Conservation (phyloP, 768 basidiomycete species). For the Boletellus emodensis region DNA sequence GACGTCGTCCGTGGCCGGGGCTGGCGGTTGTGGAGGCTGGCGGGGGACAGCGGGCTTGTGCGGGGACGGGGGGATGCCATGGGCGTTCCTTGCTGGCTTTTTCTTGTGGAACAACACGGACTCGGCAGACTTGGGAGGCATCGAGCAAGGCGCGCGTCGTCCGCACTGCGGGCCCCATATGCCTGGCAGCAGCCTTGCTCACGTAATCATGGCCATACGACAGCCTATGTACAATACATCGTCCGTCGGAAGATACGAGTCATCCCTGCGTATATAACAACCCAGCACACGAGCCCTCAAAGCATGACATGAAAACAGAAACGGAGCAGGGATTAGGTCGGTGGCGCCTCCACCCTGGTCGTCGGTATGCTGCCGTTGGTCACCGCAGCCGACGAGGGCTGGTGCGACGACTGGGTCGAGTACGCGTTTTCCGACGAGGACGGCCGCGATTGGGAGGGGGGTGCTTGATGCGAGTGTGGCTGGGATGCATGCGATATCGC, state of each 20-base stretch:
- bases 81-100: constrained; percentile 35
- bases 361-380: constrained; percentile 38
- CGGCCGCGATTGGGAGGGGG: constrained; percentile 46
- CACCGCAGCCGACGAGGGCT: constrained; percentile 30
- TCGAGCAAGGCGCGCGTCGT: constrained; percentile 3
- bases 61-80: constrained; percentile 21
- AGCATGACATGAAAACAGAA: constrained; percentile 4
- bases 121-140: constrained; percentile 34
- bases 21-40: constrained; percentile 41
- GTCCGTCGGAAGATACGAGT: constrained; percentile 24
- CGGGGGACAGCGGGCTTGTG: constrained; percentile 38
- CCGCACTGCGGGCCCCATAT: too few species aligned
- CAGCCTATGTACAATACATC: constrained; percentile 30
- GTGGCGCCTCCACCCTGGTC: constrained; percentile 42
- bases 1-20: constrained; percentile 34
- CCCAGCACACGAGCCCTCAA: constrained; percentile 11
- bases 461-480: constrained; percentile 30
- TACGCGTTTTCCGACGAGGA: constrained; percentile 60
- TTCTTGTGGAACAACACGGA: constrained; percentile 70
- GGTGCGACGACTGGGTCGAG: constrained; percentile 35
- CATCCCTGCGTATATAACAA: constrained; percentile 20
- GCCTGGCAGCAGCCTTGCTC: constrained; percentile 15
- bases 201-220: constrained; percentile 25
- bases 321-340: constrained; percentile 25
- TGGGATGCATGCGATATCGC: constrained; percentile 41